Evolutionary conservation across 768 basidiomycete species (phyloP), one percentile per base, ranked within the genome.

Genomic region (Hemileccinum rubropunctum): DNA sequence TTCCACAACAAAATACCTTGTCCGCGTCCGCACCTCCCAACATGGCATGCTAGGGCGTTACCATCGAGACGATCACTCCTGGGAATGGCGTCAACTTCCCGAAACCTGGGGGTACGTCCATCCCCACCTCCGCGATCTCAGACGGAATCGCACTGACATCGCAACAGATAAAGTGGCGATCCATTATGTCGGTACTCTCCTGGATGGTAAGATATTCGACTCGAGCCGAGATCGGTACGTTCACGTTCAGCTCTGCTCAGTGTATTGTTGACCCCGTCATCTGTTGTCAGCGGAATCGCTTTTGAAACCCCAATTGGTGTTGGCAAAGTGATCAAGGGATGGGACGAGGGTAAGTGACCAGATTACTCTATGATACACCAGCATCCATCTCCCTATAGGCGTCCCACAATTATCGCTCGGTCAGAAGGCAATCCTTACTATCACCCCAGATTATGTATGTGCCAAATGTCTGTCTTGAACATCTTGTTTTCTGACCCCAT

Each of bases 311-410:
- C 79, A 63, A 91, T 92, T 54, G 89, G 91, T 39, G 73, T 82
- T 17, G 87, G 88, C 8, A 83, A 84, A 62, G 91, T 95, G 41
- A 93, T 95, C 71, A 86, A 76, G 62, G 89, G 91, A 27, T 94
- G 91, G 92, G 91, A 93, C 61, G 88, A 92, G 67, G 91, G 92
- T 85, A 56, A 58, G 77, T 69, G 32, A 23, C 8, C 13, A 12
- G 9, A 17, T 38, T 26, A 32, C 4, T 12, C 30, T 11, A 27
- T 8, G 20, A 28, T 26, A 6, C 11, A 12, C 39, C 8, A 11
- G 15, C 15, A 10, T 23, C 53, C 32, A 55, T 48, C 35, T 26
- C 32, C 40, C 9, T 6, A 41, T 60, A 91, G 90, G 84, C 43
- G 89, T 95, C 14, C 81, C 77, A 5, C 75, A 90, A 71, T 71